Conservation (phyloP, 2,329 filamentous ascomycete genomes). For the Diaporthe capsici region DNA sequence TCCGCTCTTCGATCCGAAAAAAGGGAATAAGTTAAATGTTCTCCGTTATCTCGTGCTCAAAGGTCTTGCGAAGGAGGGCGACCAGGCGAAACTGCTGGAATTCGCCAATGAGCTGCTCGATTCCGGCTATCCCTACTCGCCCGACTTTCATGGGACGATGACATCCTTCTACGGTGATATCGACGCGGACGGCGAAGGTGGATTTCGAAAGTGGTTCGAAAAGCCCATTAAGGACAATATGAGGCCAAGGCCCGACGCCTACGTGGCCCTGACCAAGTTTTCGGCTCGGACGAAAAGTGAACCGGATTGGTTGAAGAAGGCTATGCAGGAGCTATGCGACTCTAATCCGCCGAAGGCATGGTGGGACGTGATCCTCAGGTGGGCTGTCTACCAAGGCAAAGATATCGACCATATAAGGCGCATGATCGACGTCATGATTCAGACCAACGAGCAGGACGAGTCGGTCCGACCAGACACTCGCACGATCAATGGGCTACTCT, state of each 20-base stretch:
- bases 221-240: constrained; percentile 62
- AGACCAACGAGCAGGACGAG: constrained; percentile 60
- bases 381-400: constrained; percentile 79
- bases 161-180: constrained; percentile 73
- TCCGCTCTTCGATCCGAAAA: constrained; percentile 46
- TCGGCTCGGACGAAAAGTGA: constrained; percentile 70
- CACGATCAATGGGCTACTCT: constrained; percentile 84
- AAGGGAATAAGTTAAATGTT: constrained; percentile 46
- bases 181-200: constrained; percentile 71
- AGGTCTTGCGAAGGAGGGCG: constrained; percentile 74
- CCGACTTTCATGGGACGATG: constrained; percentile 67
- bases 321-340: constrained; percentile 69
- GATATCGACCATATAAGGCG: constrained; percentile 79
- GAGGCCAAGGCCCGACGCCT: constrained; percentile 54
- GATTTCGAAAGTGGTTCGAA: constrained; percentile 72
- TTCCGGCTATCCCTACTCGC: constrained; percentile 60
- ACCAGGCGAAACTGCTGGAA: constrained; percentile 70
- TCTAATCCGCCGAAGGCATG: constrained; percentile 64
- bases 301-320: constrained; percentile 71
- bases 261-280: constrained; percentile 71
- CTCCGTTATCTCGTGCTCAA: constrained; percentile 67
- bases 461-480: constrained; percentile 72
- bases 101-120: constrained; percentile 67
- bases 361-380: constrained; percentile 82
- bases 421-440: constrained; percentile 79